Percentiles rank a stretch among this genome's conserved stretches.
Conservation (phyloP, 495 filamentous ascomycete species). For the Xanthoparmelia taractica region DNA sequence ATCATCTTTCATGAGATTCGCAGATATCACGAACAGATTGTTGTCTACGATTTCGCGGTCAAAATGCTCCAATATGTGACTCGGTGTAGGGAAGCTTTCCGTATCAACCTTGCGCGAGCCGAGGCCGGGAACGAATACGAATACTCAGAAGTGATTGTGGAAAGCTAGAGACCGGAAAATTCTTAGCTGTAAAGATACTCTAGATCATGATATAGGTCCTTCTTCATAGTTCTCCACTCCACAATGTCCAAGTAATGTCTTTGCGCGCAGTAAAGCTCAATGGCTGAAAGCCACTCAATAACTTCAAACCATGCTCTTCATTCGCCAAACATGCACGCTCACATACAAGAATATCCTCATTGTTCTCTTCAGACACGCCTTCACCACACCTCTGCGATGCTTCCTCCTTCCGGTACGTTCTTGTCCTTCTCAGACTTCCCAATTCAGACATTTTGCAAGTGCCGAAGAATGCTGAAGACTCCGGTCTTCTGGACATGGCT, state of each 20-base stretch:
- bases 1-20: too few species aligned
- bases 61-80: too few species aligned
- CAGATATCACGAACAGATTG: too few species aligned
- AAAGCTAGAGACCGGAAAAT: too few species aligned
- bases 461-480: not conserved
- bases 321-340: constrained; percentile 65
- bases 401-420: constrained; percentile 50
- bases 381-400: constrained; percentile 58
- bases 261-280: not conserved
- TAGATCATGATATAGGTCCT: not conserved
- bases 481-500: not conserved
- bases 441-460: not conserved
- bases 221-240: not conserved
- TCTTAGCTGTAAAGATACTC: not conserved
- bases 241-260: not conserved
- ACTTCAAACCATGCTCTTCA: constrained; percentile 42
- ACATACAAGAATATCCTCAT: constrained; percentile 67
- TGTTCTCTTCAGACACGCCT: constrained; percentile 52
- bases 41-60: too few species aligned
- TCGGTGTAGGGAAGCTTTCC: too few species aligned
- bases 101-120: not conserved
- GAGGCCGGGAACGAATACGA: not conserved
- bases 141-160: too few species aligned
- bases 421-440: not conserved
- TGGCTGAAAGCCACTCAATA: not conserved